phyloP scores from a whole-genome alignment of 495 filamentous ascomycete species.

The Aspergillus heteromorphus region DNA sequence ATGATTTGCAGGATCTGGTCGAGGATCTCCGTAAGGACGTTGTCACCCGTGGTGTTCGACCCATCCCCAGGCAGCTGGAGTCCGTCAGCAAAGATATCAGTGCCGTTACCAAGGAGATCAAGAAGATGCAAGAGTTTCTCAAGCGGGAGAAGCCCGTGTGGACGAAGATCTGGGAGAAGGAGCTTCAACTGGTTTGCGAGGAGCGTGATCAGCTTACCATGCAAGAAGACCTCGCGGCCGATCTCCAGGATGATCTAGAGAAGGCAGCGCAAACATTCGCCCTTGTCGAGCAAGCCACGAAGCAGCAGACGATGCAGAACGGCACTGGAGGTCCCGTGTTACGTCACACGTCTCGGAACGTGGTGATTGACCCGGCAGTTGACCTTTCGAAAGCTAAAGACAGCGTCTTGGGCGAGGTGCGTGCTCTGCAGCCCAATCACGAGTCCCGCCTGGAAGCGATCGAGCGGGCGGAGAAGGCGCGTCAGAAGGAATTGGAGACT shows the following conservation, averaged over 20 bases:
- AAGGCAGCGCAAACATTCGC: constrained; percentile 89
- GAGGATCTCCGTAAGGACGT: constrained; percentile 98
- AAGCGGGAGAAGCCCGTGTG: constrained; percentile 88
- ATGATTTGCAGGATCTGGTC: constrained; percentile 92
- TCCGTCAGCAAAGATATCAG: constrained; percentile 81
- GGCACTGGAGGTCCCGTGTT: constrained; percentile 33
- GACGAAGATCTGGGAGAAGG: constrained; percentile 98
- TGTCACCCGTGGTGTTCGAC: constrained; percentile 85
- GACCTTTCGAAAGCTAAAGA: constrained; percentile 83
- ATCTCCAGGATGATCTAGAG: constrained; percentile 90
- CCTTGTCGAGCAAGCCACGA: constrained; percentile 92
- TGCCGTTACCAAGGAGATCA: constrained; percentile 74
- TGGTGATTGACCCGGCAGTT: constrained; percentile 58
- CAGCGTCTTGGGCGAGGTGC: constrained; percentile 84
- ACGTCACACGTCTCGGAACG: constrained; percentile 51
- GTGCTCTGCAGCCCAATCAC: constrained; percentile 92
- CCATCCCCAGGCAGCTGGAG: constrained; percentile 86
- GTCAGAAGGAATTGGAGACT: constrained; percentile 80
- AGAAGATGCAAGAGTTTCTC: constrained; percentile 91
- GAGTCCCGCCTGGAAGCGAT: constrained; percentile 90
- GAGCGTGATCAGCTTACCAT: constrained; percentile 90
- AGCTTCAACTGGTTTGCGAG: constrained; percentile 88
- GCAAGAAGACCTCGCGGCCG: constrained; percentile 87
- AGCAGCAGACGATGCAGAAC: constrained; percentile 82
- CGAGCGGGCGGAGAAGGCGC: constrained; percentile 82